Conservation (phyloP, 768 basidiomycete species). For the Amanita jacksonii region DNA sequence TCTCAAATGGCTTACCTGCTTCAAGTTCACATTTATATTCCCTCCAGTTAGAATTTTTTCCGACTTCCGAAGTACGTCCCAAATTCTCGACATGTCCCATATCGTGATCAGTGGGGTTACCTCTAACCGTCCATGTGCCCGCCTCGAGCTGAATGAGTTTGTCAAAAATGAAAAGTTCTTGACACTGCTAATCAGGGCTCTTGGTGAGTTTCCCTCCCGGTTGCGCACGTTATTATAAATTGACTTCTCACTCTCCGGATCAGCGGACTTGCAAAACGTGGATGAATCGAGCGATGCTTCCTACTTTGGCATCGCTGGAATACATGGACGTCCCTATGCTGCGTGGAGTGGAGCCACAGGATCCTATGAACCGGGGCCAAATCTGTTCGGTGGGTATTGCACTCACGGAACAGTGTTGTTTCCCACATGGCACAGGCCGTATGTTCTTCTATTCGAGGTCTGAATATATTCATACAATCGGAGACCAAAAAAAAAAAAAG, state of each 20-base stretch:
- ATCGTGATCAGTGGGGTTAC: too few species aligned
- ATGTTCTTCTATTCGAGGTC: slow-evolving; percentile 43
- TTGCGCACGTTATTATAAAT: not conserved
- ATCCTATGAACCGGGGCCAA: slow-evolving; percentile 13
- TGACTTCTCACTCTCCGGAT: not conserved
- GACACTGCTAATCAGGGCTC: too few species aligned
- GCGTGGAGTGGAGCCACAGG: slow-evolving; percentile 33
- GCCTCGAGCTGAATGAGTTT: too few species aligned
- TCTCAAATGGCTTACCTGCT: too few species aligned
- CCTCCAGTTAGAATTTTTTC: too few species aligned
- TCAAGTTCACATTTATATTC: too few species aligned
- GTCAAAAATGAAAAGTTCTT: too few species aligned
- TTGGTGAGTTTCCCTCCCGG: not conserved
- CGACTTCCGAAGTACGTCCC: too few species aligned
- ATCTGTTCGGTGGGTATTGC: slow-evolving; percentile 41
- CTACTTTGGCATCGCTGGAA: slow-evolving; percentile 37
- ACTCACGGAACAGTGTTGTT: slow-evolving; percentile 43
- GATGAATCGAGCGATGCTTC: slow-evolving; percentile 19
- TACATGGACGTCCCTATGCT: slow-evolving; percentile 41
- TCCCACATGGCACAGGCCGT: slow-evolving; percentile 42
- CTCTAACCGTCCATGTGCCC: too few species aligned
- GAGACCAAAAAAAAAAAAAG: too few species aligned
- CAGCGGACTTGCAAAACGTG: slow-evolving; percentile 2
- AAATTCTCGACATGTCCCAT: too few species aligned
- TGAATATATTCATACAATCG: too few species aligned